phyloP scores from a whole-genome alignment of 371 early-diverging fungal species.

The Haplosporangium sp. region DNA sequence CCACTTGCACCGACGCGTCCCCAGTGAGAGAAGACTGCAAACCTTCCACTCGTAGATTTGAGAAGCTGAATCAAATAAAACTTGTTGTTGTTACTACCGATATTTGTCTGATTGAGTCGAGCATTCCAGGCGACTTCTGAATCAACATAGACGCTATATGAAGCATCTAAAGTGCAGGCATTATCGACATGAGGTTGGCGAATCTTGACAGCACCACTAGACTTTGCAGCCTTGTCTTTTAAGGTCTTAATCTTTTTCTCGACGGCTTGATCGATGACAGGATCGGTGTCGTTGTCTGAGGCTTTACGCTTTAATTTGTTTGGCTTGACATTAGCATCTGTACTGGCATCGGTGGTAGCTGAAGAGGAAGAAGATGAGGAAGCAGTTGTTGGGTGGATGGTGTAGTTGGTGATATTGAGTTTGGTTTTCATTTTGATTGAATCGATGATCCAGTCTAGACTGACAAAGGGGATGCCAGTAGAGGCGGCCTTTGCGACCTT shows the following conservation, averaged over 20 bases:
- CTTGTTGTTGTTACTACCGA: slow-evolving; percentile 74
- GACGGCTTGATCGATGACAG: slow-evolving; percentile 18
- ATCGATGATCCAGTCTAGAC: slow-evolving; percentile 56
- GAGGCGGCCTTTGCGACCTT: slow-evolving; percentile 41
- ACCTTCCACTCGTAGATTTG: slow-evolving; percentile 18
- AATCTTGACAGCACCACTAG: slow-evolving; percentile 41
- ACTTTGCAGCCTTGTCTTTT: slow-evolving; percentile 40
- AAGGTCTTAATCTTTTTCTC: slow-evolving; percentile 46
- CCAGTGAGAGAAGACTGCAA: slow-evolving; percentile 60
- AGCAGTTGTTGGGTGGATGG: slow-evolving; percentile 1
- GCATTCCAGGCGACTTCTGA: slow-evolving; percentile 61
- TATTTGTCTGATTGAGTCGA: slow-evolving; percentile 73
- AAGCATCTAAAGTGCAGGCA: slow-evolving; percentile 9
- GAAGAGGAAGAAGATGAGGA: background rate
- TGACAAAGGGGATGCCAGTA: slow-evolving; percentile 45
- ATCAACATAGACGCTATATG: slow-evolving; percentile 56
- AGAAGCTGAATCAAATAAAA: slow-evolving; percentile 73
- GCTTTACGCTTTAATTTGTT: slow-evolving; percentile 38
- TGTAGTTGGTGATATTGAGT: slow-evolving; percentile 33
- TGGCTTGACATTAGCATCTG: background rate
- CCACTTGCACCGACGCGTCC: slow-evolving; percentile 71
- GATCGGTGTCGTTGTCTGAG: slow-evolving; percentile 13
- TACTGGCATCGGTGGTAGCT: slow-evolving; percentile 1
- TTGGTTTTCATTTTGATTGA: slow-evolving; percentile 44
- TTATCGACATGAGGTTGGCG: slow-evolving; percentile 58